Percentiles rank a stretch among this genome's conserved stretches.
Conservation (phyloP, 192 early-diverging fungal species). For the Cladochytrium replicatum region DNA sequence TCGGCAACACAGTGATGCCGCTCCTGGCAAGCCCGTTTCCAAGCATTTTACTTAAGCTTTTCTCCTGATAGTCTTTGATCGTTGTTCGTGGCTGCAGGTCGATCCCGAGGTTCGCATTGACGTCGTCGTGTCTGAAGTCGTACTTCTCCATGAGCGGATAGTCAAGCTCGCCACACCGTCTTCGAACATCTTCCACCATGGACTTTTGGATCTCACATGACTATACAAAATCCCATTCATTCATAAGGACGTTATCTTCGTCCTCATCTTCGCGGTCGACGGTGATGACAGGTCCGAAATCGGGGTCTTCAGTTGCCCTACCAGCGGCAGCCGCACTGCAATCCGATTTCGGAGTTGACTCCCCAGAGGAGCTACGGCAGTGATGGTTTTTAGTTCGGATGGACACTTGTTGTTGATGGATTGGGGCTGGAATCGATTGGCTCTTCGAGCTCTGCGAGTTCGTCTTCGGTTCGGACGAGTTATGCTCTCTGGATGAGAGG, state of each 20-base stretch:
- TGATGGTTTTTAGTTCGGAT: no score
- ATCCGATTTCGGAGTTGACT: no score
- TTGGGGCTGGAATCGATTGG: no score
- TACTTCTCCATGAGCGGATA: constrained; percentile 95
- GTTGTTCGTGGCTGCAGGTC: constrained; percentile 92
- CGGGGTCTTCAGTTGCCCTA: no score
- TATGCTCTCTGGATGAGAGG: constrained; percentile 60
- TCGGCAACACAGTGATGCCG: constrained; percentile 96
- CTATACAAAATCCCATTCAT: constrained; percentile 38
- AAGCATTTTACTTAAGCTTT: constrained; percentile 98
- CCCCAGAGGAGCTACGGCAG: no score
- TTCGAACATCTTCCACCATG: constrained; percentile 64
- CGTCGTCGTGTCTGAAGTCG: constrained; percentile 83
- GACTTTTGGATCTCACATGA: constrained; percentile 37
- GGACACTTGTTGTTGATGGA: no score
- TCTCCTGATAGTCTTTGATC: constrained; percentile 95
- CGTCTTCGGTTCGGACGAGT: no score
- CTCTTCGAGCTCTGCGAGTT: no score
- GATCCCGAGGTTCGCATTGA: constrained; percentile 66
- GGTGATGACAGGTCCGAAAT: constrained; percentile 46
- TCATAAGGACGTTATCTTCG: constrained; percentile 27
- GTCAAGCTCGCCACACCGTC: constrained; percentile 85
- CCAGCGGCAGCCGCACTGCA: no score
- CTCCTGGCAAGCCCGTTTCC: constrained; percentile 85
- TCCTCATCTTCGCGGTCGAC: constrained; percentile 41